Conservation (phyloP, 208 protist species). For the Crithidia mellificae region DNA sequence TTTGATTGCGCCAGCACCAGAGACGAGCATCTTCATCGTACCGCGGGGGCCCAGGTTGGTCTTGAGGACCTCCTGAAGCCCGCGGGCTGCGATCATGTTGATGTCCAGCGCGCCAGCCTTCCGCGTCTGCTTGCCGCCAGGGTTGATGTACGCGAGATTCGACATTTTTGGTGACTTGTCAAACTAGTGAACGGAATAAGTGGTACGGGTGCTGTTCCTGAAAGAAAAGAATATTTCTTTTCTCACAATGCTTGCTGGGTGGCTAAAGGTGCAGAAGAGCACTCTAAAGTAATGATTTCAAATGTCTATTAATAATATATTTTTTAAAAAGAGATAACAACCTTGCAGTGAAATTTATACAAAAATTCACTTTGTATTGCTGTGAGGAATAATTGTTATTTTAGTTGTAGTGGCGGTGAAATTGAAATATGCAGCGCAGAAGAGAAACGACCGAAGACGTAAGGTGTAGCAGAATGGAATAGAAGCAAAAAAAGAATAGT, state of each 20-base stretch:
- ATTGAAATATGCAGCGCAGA: too few species aligned
- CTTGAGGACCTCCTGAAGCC: constrained; percentile 98
- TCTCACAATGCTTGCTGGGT: too few species aligned
- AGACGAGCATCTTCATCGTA: constrained; percentile 99
- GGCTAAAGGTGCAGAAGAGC: too few species aligned
- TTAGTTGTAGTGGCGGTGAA: too few species aligned
- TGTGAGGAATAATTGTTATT: too few species aligned
- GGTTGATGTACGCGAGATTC: constrained; percentile 91
- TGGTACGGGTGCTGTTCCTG: too few species aligned
- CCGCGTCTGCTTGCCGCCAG: constrained; percentile 78
- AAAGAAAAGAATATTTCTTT: too few species aligned
- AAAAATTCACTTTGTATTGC: not conserved
- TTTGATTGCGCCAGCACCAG: constrained; percentile 98
- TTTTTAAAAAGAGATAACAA: too few species aligned
- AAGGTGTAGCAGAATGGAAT: not conserved
- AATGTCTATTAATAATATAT: constrained; percentile 2
- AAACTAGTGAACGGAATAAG: too few species aligned
- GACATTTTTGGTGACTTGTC: too few species aligned
- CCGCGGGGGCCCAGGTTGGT: constrained; percentile 99
- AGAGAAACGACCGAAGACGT: too few species aligned
- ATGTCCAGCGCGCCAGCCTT: constrained; percentile 95
- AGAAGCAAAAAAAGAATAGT: not conserved
- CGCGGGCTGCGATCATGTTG: constrained; percentile 98
- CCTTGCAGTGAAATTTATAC: not conserved
- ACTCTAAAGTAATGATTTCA: too few species aligned